A percentile compares a stretch with the other conserved stretches of the same genome.
These are phyloP conservation scores for Moniliophthora roreri DNA, from an alignment of 1,284 basidiomycete genomes.

Conservation along the genomic window DNA sequence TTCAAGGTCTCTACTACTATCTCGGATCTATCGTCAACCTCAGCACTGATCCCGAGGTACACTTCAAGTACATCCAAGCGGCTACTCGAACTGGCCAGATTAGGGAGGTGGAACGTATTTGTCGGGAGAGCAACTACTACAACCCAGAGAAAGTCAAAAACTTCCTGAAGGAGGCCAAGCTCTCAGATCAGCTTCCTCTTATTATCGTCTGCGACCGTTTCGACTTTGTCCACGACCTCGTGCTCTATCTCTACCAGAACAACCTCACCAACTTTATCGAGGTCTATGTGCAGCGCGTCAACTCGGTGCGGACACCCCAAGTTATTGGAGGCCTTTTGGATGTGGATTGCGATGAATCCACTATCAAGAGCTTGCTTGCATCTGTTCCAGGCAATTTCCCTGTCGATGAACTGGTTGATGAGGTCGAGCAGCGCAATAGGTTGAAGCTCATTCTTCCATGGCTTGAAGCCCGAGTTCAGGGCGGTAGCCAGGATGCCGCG, in stretches of 20 bases:
- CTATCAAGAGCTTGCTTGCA: slow-evolving; percentile 91
- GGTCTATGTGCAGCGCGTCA: slow-evolving; percentile 98
- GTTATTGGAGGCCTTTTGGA: slow-evolving; percentile 97
- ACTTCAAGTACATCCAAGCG: slow-evolving; percentile 99
- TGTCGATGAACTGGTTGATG: slow-evolving; percentile 95
- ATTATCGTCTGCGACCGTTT: slow-evolving; percentile 99
- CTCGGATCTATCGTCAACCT: slow-evolving; percentile 97
- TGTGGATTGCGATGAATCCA: slow-evolving; percentile 96
- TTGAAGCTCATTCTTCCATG: slow-evolving; percentile 97
- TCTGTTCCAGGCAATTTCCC: slow-evolving; percentile 98
- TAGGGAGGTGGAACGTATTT: slow-evolving; percentile 98
- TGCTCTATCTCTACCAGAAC: slow-evolving; percentile 99
- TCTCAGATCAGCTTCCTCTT: slow-evolving; percentile 94
- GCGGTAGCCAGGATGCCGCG: slow-evolving; percentile 89
- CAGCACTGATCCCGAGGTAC: slow-evolving; percentile 94
- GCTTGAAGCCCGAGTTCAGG: slow-evolving; percentile 92
- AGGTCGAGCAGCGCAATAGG: slow-evolving; percentile 95
- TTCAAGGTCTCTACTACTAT: slow-evolving; percentile 91
- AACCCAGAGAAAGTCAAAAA: slow-evolving; percentile 99
- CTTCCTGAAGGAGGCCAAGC: slow-evolving; percentile 98
- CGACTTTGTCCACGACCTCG: slow-evolving; percentile 99
- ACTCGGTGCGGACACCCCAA: slow-evolving; percentile 97
- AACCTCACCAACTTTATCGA: slow-evolving; percentile 97
- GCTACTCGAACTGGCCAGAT: slow-evolving; percentile 98
- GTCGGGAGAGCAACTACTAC: slow-evolving; percentile 96